phyloP scores from a whole-genome alignment of 164 flowering plant genomes.

The Annona squamosa region DNA sequence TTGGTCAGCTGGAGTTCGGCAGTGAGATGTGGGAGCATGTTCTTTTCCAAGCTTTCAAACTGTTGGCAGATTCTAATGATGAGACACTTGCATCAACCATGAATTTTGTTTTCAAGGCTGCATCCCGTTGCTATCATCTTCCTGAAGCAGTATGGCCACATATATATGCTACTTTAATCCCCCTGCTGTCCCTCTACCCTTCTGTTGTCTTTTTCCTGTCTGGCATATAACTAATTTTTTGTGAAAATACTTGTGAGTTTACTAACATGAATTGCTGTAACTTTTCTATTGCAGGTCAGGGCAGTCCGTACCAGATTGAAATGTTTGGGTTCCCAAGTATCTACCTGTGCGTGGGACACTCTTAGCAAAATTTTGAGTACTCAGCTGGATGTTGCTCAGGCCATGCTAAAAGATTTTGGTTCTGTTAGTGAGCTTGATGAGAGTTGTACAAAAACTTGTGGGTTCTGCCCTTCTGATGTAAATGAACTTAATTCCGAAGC shows the following conservation, averaged over 20 bases:
- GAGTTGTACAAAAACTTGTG: slow-evolving; percentile 21
- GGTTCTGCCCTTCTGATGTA: slow-evolving; percentile 47
- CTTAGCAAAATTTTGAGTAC: slow-evolving; percentile 64
- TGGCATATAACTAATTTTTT: slow-evolving; percentile 3
- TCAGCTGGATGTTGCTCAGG: slow-evolving; percentile 79
- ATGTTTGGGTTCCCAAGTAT: slow-evolving; percentile 64
- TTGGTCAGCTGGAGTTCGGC: slow-evolving; percentile 83
- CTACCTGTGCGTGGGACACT: slow-evolving; percentile 72
- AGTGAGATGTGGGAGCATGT: slow-evolving; percentile 84
- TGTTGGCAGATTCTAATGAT: slow-evolving; percentile 70
- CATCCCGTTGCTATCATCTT: slow-evolving; percentile 81
- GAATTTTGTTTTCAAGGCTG: slow-evolving; percentile 79
- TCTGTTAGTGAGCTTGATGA: slow-evolving; percentile 47
- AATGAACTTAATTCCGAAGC: slow-evolving; percentile 40
- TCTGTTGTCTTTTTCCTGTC: not conserved
- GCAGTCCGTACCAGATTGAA: slow-evolving; percentile 73
- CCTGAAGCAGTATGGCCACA: slow-evolving; percentile 64
- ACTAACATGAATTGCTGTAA: not conserved
- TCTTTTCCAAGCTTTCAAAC: slow-evolving; percentile 53
- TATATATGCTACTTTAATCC: slow-evolving; percentile 4
- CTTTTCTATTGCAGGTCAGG: slow-evolving; percentile 55
- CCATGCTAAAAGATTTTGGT: slow-evolving; percentile 73
- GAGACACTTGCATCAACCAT: slow-evolving; percentile 74
- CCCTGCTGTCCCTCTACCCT: too few relatives aligned
- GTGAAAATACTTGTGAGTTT: not conserved